A percentile compares a stretch with the other conserved stretches of the same genome.
Conservation (phyloP, 2,329 filamentous ascomycete genomes). For the Alternaria angustiovoidea region DNA sequence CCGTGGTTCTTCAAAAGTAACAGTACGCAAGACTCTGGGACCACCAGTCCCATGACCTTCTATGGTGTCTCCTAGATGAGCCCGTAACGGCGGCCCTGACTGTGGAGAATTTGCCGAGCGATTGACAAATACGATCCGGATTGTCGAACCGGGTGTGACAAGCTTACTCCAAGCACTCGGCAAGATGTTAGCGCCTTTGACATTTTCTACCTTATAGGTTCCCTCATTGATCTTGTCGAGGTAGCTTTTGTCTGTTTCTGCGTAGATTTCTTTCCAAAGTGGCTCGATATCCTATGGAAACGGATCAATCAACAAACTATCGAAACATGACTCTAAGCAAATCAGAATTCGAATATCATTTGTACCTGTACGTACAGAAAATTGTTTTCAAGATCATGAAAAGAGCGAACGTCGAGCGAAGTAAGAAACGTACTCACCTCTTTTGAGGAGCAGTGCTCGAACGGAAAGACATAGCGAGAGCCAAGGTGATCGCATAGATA, state of each 20-base stretch:
- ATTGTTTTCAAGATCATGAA: too few species aligned
- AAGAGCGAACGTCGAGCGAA: not conserved
- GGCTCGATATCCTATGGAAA: constrained; percentile 16
- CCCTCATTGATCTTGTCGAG: constrained; percentile 14
- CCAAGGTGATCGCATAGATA: not conserved
- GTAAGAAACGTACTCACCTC: not conserved
- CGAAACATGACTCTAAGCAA: too few species aligned
- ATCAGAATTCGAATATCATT: too few species aligned
- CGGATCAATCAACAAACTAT: not conserved
- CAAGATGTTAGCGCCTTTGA: constrained; percentile 22
- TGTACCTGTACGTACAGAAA: too few species aligned
- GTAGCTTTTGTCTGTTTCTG: not conserved
- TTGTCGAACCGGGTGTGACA: constrained; percentile 13
- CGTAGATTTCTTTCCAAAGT: constrained; percentile 26
- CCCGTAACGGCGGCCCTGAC: too few species aligned
- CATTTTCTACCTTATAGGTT: constrained; percentile 23
- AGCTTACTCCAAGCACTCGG: constrained; percentile 31
- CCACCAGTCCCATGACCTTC: not conserved
- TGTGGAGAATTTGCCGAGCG: not conserved
- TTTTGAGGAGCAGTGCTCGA: not conserved
- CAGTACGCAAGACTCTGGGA: not conserved
- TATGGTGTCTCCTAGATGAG: not conserved
- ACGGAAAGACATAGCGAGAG: not conserved
- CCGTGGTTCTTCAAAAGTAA: not conserved
- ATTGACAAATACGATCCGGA: constrained; percentile 12